These are phyloP conservation scores for Paxillus ammoniavirescens DNA, from an alignment of 768 basidiomycete genomes.

Conservation along the genomic window DNA sequence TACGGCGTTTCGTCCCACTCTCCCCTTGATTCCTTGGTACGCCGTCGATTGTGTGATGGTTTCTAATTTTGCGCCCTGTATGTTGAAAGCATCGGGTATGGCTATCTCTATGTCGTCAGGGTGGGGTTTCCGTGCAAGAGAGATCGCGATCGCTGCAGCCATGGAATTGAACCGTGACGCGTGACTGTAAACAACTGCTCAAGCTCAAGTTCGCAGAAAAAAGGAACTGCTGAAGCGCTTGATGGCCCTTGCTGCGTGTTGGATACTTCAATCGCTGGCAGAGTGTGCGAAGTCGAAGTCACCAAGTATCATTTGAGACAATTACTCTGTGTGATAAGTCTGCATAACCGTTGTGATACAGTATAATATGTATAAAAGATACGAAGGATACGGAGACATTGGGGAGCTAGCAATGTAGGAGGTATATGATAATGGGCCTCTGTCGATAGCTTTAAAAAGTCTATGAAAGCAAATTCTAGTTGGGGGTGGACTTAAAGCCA, in stretches of 20 bases:
- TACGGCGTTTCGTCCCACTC: too few species aligned
- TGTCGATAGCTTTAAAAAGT: slow-evolving; percentile 5
- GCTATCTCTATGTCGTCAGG: too few species aligned
- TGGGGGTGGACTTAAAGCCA: background rate
- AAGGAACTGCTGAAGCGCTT: too few species aligned
- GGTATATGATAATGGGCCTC: slow-evolving; percentile 18
- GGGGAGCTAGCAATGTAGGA: slow-evolving; percentile 11
- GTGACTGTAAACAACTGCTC: background rate
- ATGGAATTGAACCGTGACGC: background rate
- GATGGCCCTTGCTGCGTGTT: too few species aligned
- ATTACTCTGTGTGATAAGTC: slow-evolving; percentile 8
- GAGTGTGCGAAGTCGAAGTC: background rate
- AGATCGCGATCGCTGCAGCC: background rate
- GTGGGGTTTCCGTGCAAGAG: too few species aligned
- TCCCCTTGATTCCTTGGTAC: too few species aligned
- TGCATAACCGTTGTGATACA: slow-evolving; percentile 17
- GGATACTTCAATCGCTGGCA: background rate
- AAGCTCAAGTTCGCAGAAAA: too few species aligned
- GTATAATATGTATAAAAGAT: slow-evolving; percentile 15
- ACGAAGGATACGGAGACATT: slow-evolving; percentile 12
- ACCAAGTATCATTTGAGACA: slow-evolving; percentile 14
- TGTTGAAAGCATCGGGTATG: too few species aligned
- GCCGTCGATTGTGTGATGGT: too few species aligned
- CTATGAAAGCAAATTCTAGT: slow-evolving; percentile 24
- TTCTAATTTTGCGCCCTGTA: too few species aligned